Percentiles rank a stretch among this genome's conserved stretches.
phyloP scores from a whole-genome alignment of 306 rosid species.

The Oemleria cerasiformis region DNA sequence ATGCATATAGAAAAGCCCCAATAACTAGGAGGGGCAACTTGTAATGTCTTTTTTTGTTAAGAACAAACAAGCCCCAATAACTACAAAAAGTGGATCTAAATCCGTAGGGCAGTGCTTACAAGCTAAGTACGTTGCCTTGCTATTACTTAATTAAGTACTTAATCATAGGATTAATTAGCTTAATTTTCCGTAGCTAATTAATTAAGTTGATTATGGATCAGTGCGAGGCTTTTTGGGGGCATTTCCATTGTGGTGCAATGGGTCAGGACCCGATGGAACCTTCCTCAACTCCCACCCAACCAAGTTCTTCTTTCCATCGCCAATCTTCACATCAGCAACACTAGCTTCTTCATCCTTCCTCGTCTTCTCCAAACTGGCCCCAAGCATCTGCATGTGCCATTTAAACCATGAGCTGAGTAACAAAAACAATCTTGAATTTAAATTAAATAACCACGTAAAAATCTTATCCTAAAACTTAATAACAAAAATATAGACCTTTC shows the following conservation, averaged over 20 bases:
- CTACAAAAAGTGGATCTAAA: too few species aligned
- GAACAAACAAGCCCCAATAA: too few species aligned
- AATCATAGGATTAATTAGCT: not conserved
- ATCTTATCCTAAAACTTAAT: not conserved
- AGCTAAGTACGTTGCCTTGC: too few species aligned
- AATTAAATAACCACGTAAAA: not conserved
- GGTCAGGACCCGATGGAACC: slow-evolving; percentile 74
- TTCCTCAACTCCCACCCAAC: slow-evolving; percentile 46
- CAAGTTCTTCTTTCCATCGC: slow-evolving; percentile 3
- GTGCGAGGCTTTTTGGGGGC: slow-evolving; percentile 51
- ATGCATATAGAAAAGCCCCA: too few species aligned
- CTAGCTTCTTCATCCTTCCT: slow-evolving; percentile 30
- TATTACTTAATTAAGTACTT: not conserved
- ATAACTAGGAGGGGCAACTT: too few species aligned
- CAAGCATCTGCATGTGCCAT: slow-evolving; percentile 30
- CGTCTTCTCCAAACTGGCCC: slow-evolving; percentile 28
- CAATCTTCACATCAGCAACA: not conserved
- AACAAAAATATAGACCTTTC: slow-evolving; percentile 39
- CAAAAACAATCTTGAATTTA: not conserved
- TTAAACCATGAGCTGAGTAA: not conserved
- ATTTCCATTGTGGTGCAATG: slow-evolving; percentile 59
- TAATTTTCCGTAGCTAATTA: not conserved
- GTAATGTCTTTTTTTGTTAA: too few species aligned
- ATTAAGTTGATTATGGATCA: not conserved
- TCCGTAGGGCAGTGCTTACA: too few species aligned